Evolutionary conservation across 441 rosid species (phyloP).

Genomic region (Gossypium schwendimanii): DNA sequence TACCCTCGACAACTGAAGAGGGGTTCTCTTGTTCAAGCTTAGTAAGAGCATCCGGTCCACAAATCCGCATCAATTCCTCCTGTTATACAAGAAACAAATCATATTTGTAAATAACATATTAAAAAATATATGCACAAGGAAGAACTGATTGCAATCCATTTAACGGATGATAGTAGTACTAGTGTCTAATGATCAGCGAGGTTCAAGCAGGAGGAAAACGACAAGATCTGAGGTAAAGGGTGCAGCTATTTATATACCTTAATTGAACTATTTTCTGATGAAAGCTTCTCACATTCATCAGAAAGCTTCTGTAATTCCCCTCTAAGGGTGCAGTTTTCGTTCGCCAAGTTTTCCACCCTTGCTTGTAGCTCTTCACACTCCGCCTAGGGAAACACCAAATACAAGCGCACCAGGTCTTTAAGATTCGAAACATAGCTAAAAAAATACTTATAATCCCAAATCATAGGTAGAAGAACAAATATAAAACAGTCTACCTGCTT

Average conservation of each 20-base stretch:
- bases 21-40: constrained; percentile 43
- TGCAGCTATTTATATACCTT: constrained; percentile 38
- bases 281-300: constrained; percentile 78
- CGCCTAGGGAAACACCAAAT: constrained; percentile 38
- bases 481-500: constrained; percentile 43
- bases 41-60: constrained; percentile 72
- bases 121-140: neutral
- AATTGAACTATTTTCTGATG: constrained; percentile 66
- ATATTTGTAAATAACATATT: neutral
- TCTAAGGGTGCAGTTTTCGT: constrained; percentile 56
- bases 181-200: neutral
- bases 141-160: neutral
- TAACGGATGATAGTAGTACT: neutral
- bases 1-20: constrained; percentile 35
- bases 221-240: neutral
- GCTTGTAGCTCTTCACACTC: constrained; percentile 90
- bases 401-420: neutral
- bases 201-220: neutral
- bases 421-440: neutral
- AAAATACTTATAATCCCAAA: neutral
- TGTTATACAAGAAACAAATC: constrained; percentile 25
- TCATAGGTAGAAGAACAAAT: neutral
- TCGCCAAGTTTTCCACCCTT: constrained; percentile 59
- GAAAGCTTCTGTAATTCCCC: constrained; percentile 80
- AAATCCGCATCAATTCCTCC: constrained; percentile 68